Conservation (phyloP, 1,139 yeast genomes). For the Hansenula anomala region DNA sequence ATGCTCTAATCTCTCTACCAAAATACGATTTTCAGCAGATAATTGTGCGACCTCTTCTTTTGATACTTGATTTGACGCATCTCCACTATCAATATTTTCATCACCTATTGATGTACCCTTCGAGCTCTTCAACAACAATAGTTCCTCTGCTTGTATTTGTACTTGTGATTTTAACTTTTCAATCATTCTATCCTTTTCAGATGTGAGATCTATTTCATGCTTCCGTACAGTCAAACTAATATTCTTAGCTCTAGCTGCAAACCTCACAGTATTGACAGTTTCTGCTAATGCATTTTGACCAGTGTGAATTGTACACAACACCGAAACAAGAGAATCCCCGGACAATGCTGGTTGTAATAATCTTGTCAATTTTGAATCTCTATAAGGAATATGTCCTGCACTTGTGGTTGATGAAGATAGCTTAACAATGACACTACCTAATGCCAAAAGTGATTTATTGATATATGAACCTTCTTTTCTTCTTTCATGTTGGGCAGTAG, state of each 20-base stretch:
- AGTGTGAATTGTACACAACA: slow-evolving; percentile 77
- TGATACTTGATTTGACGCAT: slow-evolving; percentile 8
- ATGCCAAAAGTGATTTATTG: slow-evolving; percentile 82
- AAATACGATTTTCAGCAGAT: slow-evolving; percentile 54
- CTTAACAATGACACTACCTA: slow-evolving; percentile 85
- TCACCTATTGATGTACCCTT: slow-evolving; percentile 4
- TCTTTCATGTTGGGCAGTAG: slow-evolving; percentile 72
- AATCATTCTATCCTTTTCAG: slow-evolving; percentile 41
- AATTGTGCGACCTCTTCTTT: slow-evolving; percentile 38
- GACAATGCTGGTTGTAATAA: slow-evolving; percentile 87
- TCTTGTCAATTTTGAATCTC: slow-evolving; percentile 89
- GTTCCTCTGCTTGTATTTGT: slow-evolving; percentile 34
- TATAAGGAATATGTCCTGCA: slow-evolving; percentile 69
- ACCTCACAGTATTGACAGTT: slow-evolving; percentile 80
- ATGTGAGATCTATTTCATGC: slow-evolving; percentile 34
- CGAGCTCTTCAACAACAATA: slow-evolving; percentile 23
- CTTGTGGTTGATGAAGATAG: slow-evolving; percentile 40
- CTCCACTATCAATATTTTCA: slow-evolving; percentile 1
- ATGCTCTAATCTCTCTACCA: slow-evolving; percentile 68
- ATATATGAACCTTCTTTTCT: slow-evolving; percentile 91
- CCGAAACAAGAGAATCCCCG: slow-evolving; percentile 81
- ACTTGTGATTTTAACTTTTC: slow-evolving; percentile 36
- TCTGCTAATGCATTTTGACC: slow-evolving; percentile 61
- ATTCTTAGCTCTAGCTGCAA: slow-evolving; percentile 92
- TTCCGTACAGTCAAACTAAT: slow-evolving; percentile 65